These are phyloP conservation scores for Pythium angustatum DNA, from an alignment of 352 stramenopile species.

Conservation along the genomic window DNA sequence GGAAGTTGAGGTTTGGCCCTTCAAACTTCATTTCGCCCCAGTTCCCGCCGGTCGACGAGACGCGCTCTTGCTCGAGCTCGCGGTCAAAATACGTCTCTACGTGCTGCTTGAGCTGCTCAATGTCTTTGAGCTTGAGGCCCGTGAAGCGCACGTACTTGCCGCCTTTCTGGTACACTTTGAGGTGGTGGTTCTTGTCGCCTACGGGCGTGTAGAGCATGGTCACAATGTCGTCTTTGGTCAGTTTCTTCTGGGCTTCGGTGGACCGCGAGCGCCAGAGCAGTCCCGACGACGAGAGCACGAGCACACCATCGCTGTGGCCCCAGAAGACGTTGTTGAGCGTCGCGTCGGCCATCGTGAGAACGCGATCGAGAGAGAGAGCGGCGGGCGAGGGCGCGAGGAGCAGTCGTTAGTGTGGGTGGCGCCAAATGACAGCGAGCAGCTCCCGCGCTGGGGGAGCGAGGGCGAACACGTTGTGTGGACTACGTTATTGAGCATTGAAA, in stretches of 20 bases:
- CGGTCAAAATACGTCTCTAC: constrained; percentile 87
- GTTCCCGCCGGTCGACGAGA: constrained; percentile 88
- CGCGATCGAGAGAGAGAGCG: too few relatives aligned
- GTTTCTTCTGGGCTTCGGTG: constrained; percentile 86
- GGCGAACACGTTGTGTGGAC: background rate
- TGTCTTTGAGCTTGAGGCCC: constrained; percentile 65
- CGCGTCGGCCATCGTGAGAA: constrained; percentile 66
- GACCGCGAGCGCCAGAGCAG: constrained; percentile 75
- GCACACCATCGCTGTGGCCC: constrained; percentile 81
- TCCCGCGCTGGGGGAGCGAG: constrained; percentile 12
- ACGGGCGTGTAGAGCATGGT: constrained; percentile 84
- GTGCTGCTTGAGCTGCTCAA: constrained; percentile 61
- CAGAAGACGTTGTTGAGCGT: constrained; percentile 87
- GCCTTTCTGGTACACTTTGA: constrained; percentile 86
- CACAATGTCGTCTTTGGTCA: constrained; percentile 84
- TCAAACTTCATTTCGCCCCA: constrained; percentile 95
- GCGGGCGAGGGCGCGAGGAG: background rate
- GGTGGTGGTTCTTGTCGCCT: constrained; percentile 76
- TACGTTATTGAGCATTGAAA: background rate
- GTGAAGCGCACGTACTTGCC: constrained; percentile 87
- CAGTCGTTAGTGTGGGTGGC: constrained; percentile 9
- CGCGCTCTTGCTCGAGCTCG: constrained; percentile 89
- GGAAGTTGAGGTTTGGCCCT: constrained; percentile 84
- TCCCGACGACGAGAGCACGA: constrained; percentile 72
- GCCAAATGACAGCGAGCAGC: constrained; percentile 19